phyloP scores from a whole-genome alignment of 192 early-diverging fungal genomes.

The Gryganskiella cystojenkinii region DNA sequence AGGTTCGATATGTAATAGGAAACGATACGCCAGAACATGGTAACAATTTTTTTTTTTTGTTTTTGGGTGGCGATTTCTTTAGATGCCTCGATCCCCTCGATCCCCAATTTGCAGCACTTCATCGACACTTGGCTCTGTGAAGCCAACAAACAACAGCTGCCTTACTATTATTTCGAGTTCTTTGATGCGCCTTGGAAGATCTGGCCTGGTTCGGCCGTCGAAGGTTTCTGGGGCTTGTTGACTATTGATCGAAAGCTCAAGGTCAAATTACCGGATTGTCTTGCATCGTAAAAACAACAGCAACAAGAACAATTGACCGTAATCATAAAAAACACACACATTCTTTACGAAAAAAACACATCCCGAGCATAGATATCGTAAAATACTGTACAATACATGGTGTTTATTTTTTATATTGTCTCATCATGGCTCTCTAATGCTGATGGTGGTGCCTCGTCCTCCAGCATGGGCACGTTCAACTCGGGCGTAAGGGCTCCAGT shows the following conservation, averaged over 20 bases:
- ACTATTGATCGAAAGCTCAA: constrained; percentile 52
- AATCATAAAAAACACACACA: no score
- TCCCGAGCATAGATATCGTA: no score
- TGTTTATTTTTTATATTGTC: no score
- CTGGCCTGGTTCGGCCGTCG: constrained; percentile 49
- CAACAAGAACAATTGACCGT: no score
- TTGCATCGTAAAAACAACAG: neutral
- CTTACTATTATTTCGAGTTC: constrained; percentile 60
- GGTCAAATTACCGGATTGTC: constrained; percentile 52
- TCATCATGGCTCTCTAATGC: no score
- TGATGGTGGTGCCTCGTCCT: no score
- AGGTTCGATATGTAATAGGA: no score
- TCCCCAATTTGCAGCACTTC: constrained; percentile 51
- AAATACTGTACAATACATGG: no score
- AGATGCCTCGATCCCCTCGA: constrained; percentile 53
- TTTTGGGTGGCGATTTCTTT: neutral
- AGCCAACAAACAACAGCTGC: constrained; percentile 44
- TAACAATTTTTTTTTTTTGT: constrained; percentile 15
- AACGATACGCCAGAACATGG: no score
- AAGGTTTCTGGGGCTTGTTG: constrained; percentile 54
- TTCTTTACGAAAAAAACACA: no score
- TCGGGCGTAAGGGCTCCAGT: no score
- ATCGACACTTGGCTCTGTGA: constrained; percentile 57
- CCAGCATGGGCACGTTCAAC: no score
- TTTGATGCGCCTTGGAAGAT: constrained; percentile 62